Evolutionary conservation across 2,329 filamentous ascomycete genomes (phyloP), one percentile per base, ranked within the genome.

Genomic region (Helotiales sp.): DNA sequence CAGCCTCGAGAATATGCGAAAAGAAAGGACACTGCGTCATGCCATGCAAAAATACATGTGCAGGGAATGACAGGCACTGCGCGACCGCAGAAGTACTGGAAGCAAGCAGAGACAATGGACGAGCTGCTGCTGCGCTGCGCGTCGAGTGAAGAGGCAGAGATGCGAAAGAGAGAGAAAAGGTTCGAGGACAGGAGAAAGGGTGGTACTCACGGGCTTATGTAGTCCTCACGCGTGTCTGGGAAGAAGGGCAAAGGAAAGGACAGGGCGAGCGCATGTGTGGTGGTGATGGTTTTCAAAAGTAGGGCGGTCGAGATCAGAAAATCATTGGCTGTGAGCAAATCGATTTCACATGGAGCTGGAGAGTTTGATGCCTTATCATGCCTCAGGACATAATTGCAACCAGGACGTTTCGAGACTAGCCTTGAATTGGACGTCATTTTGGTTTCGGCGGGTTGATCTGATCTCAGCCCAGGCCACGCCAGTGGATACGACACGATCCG

Each of bases 31-130:
- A 68, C 66, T 63, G 61, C 13, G 34, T 59, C 40, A 64, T 72
- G 70, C 70, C 67, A 66, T 45, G 60, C 59, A 47, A 68, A 62
- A 61, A 47, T 32, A 61, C 61, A 30, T 54, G 58, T 64, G 57
- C 63, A 69, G 67, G 61, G 52, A 70, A 54, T 40, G 66, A 71
- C 59, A 70, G 58, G 64, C 50, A 70, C 32, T 22, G 66, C 69
- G 64, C 65, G 68, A 71, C 64, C 61, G 70, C 67, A 72, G 67
- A 54, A 67, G 68, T 66, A 73, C 62, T 65, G 62, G 28, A 37
- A 40, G 43, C 45, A 68, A 69, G 68, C 69, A 71, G 69, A 61
- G 67, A 69, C 61, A 61, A 50, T 60, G 59, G 64, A 57, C 20
- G 6, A 37, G 37, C 40, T 63, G 63, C 69, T 70, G 40, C 40